Conservation (phyloP, 805 yeast species). For the Blastobotrys chiropterorum region DNA sequence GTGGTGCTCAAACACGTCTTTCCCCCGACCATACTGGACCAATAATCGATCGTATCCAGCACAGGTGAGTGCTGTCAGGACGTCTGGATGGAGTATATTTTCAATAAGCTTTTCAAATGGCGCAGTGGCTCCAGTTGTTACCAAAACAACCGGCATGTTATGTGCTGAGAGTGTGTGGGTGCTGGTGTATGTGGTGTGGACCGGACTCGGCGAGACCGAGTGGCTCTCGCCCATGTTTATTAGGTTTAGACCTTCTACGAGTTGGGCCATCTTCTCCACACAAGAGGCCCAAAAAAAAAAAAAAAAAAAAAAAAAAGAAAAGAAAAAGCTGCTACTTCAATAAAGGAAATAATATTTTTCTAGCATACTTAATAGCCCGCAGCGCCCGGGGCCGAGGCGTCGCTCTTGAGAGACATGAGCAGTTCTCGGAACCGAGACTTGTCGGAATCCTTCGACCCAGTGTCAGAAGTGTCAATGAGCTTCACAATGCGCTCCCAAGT, state of each 20-base stretch:
- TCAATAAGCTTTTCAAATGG: slow-evolving; percentile 59
- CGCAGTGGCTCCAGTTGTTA: slow-evolving; percentile 90
- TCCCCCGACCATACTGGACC: slow-evolving; percentile 53
- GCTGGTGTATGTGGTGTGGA: neutral
- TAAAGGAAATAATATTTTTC: neutral
- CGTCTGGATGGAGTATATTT: slow-evolving; percentile 33
- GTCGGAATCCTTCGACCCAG: slow-evolving; percentile 46
- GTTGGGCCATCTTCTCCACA: too few relatives aligned
- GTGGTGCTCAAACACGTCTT: slow-evolving; percentile 21
- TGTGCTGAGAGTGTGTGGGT: neutral
- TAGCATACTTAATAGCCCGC: slow-evolving; percentile 44
- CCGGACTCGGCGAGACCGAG: too few relatives aligned
- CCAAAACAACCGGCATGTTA: slow-evolving; percentile 32
- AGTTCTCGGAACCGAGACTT: slow-evolving; percentile 65
- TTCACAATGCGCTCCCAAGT: slow-evolving; percentile 58
- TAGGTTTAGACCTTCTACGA: too few relatives aligned
- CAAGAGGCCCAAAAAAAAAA: neutral
- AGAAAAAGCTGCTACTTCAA: neutral
- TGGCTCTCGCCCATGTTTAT: too few relatives aligned
- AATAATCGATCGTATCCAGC: slow-evolving; percentile 38
- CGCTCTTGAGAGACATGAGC: slow-evolving; percentile 59
- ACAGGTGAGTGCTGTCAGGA: slow-evolving; percentile 33
- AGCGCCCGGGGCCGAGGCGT: slow-evolving; percentile 71
- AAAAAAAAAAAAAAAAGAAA: neutral
- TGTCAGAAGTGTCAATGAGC: slow-evolving; percentile 40